These are phyloP conservation scores for Claviceps lovelessii DNA, from an alignment of 2,329 filamentous ascomycete species.

Conservation along the genomic window DNA sequence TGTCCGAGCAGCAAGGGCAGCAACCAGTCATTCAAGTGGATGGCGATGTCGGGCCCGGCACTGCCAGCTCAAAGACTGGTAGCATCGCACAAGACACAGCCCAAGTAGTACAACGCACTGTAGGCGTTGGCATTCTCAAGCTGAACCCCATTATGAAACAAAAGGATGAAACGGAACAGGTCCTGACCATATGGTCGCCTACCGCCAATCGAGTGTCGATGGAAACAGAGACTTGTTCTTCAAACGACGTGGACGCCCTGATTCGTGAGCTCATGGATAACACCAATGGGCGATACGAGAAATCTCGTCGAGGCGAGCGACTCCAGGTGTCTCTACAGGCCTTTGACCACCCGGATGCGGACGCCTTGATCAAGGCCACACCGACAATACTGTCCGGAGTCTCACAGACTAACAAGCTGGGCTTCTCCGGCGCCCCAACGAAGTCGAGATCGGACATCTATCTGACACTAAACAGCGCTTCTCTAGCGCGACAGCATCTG, in stretches of 20 bases:
- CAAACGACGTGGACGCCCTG: slow-evolving; percentile 58
- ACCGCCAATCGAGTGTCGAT: slow-evolving; percentile 36
- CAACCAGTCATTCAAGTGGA: slow-evolving; percentile 29
- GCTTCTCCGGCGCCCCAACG: slow-evolving; percentile 82
- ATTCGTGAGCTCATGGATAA: slow-evolving; percentile 61
- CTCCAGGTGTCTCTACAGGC: slow-evolving; percentile 66
- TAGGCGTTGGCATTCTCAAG: slow-evolving; percentile 65
- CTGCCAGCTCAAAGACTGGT: slow-evolving; percentile 34
- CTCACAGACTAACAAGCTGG: slow-evolving; percentile 71
- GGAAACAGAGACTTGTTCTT: slow-evolving; percentile 40
- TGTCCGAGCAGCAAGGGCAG: slow-evolving; percentile 37
- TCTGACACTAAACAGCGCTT: slow-evolving; percentile 65
- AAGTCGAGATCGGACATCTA: slow-evolving; percentile 91
- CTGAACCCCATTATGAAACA: slow-evolving; percentile 62
- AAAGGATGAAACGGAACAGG: slow-evolving; percentile 57
- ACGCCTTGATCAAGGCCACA: slow-evolving; percentile 67
- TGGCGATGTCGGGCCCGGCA: slow-evolving; percentile 34
- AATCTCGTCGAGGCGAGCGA: slow-evolving; percentile 57
- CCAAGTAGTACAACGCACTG: slow-evolving; percentile 35
- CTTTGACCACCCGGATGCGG: slow-evolving; percentile 65
- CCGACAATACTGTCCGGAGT: slow-evolving; percentile 78
- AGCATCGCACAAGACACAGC: slow-evolving; percentile 9
- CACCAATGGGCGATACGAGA: slow-evolving; percentile 58
- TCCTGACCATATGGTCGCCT: slow-evolving; percentile 63
- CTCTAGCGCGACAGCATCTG: slow-evolving; percentile 61